A percentile compares a stretch with the other conserved stretches of the same genome.
Evolutionary conservation across 345 rosid species (phyloP).

Genomic region (Hypericum androsaemum): DNA sequence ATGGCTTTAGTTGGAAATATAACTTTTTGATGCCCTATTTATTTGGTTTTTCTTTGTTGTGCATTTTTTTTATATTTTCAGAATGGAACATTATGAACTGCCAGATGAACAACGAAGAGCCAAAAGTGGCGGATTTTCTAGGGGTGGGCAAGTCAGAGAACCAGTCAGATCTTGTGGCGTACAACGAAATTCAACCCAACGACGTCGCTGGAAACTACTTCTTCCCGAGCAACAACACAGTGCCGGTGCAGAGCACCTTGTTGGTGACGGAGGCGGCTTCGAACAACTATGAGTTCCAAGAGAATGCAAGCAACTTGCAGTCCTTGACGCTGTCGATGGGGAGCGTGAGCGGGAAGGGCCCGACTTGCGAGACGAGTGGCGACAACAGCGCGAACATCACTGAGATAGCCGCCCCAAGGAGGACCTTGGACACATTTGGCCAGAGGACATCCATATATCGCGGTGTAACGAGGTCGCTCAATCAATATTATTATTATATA

Average conservation of each 20-base stretch:
- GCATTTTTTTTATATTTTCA: conserved; percentile 20
- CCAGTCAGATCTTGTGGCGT: conserved; percentile 58
- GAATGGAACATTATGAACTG: conserved; percentile 74
- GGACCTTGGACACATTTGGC: conserved; percentile 86
- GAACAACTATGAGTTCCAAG: conserved; percentile 52
- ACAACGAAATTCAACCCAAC: conserved; percentile 50
- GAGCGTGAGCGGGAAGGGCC: conserved; percentile 52
- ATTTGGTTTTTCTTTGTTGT: not conserved
- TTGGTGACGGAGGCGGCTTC: conserved; percentile 15
- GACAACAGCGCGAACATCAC: conserved; percentile 35
- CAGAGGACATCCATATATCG: conserved; percentile 96
- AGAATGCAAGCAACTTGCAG: conserved; percentile 61
- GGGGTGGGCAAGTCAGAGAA: conserved; percentile 81
- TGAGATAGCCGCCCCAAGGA: conserved; percentile 59
- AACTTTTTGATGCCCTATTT: too few relatives aligned
- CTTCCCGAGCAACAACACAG: conserved; percentile 41
- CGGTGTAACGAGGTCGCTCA: conserved; percentile 81
- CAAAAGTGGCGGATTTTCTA: conserved; percentile 89
- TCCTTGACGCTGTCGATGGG: conserved; percentile 91
- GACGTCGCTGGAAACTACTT: conserved; percentile 40
- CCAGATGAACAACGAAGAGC: conserved; percentile 57
- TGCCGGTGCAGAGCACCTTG: conserved; percentile 41
- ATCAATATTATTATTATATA: not conserved
- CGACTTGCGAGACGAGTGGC: conserved; percentile 53
- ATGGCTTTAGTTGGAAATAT: not conserved